A percentile compares a stretch with the other conserved stretches of the same genome.
These are phyloP conservation scores for Rhizopus delemar DNA, from an alignment of 371 early-diverging fungal species.

Conservation along the genomic window DNA sequence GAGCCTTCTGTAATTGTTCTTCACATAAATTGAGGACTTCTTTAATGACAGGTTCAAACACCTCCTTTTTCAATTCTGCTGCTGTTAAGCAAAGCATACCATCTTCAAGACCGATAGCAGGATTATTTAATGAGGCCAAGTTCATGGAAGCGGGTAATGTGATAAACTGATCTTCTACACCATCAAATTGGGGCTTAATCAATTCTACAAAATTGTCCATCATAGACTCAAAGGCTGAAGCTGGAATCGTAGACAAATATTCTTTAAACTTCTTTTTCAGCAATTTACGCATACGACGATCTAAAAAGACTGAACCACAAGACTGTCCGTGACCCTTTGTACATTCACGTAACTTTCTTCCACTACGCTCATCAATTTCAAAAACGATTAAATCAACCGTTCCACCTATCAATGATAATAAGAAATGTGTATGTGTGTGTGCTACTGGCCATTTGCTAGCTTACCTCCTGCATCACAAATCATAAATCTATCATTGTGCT, in stretches of 20 bases:
- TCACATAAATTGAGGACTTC: constrained; percentile 53
- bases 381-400: constrained; percentile 44
- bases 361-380: constrained; percentile 42
- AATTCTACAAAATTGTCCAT: constrained; percentile 59
- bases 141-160: constrained; percentile 29
- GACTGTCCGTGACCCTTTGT: constrained; percentile 65
- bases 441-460: no score
- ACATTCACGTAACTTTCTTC: constrained; percentile 52
- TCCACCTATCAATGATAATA: constrained; percentile 17
- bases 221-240: constrained; percentile 59
- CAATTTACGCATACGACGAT: constrained; percentile 61
- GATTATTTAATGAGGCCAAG: constrained; percentile 20
- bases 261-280: constrained; percentile 57
- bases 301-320: constrained; percentile 61
- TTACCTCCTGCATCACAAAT: constrained; percentile 55
- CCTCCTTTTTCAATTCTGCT: constrained; percentile 55
- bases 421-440: background rate
- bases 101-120: constrained; percentile 57
- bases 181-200: constrained; percentile 65
- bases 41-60: constrained; percentile 53
- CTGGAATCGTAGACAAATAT: constrained; percentile 53
- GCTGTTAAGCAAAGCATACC: constrained; percentile 59
- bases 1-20: constrained; percentile 52
- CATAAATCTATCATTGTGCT: constrained; percentile 50
- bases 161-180: constrained; percentile 55